Base-by-base conservation (phyloP, 2,329 filamentous ascomycete species). In the Sporothrix variecibatus region DNA sequence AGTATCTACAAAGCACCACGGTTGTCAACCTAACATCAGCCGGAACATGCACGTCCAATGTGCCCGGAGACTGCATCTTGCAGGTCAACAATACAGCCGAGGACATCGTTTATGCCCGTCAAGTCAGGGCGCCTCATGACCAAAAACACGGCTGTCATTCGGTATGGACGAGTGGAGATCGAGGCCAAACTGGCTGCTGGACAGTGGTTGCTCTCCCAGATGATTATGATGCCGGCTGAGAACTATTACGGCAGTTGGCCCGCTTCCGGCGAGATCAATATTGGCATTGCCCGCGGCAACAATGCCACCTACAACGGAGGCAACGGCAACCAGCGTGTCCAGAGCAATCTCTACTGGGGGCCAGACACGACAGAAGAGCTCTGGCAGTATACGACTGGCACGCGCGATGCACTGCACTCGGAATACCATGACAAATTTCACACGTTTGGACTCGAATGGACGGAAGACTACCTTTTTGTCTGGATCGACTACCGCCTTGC, bases 21-120 rank as follows among this genome's bases (percentile, higher is more conserved):
- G 8, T 71, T 7, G 46, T 62, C 43, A 84, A 40, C 82, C 82
- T 1, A 84, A 85, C 56, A 78, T 77, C 78, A 71, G 72, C 40
- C 60, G 68, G 49, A 43, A 74, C 72, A n/a, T 76, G 69, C 49
- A 72, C 76, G 20, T 62, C 68, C n/a, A 34, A n/a, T 11, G 7
- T 43, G 15, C 23, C 53, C 4, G 31, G 69, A 9, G 62, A 67
- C 49, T 75, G 73, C 51, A 62, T 75, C 28, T 28, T 73, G 12
- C 17, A 31, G 23, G 70, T 71, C 15, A 75, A 76, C n/a, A 20
- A 31, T 2, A 74, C 69, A 12, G 64, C 60, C n/a, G 74, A 68
- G n/a, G 31, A 74, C 12, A 76, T 76, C 38, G 73, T 76, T 76
- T 5, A 71, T 73, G 65, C 75, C 74, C 1, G 68, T 75, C 23